These are phyloP conservation scores for Apiotrichum brassicae DNA, from an alignment of 1,284 basidiomycete species.

Conservation along the genomic window DNA sequence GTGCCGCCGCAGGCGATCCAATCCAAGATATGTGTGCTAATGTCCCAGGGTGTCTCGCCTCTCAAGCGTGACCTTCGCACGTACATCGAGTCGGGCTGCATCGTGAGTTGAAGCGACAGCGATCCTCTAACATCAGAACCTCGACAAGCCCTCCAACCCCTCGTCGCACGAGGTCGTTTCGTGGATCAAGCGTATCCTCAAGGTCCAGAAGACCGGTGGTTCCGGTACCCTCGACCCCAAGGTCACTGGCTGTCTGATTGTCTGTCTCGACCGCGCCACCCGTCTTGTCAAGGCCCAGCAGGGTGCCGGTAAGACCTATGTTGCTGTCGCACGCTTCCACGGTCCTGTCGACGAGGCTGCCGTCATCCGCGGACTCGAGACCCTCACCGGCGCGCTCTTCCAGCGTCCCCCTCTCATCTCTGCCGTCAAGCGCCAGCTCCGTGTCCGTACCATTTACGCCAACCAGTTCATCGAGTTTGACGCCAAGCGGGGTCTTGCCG, in stretches of 20 bases:
- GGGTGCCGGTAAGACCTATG: constrained; percentile 87
- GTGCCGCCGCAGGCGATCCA: not conserved
- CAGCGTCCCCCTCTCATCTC: constrained; percentile 98
- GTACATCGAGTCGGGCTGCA: constrained; percentile 96
- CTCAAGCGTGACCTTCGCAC: constrained; percentile 84
- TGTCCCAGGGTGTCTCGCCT: constrained; percentile 60
- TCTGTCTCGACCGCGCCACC: constrained; percentile 99
- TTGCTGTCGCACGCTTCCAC: constrained; percentile 91
- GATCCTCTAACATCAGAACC: constrained; percentile 52
- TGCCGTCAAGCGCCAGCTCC: constrained; percentile 96
- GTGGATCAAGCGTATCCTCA: constrained; percentile 91
- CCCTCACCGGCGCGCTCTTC: constrained; percentile 95
- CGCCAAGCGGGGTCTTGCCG: constrained; percentile 91
- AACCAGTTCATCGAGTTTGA: constrained; percentile 96
- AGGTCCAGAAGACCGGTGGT: constrained; percentile 97
- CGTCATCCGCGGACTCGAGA: constrained; percentile 89
- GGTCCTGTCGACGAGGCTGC: constrained; percentile 73
- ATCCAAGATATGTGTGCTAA: not conserved
- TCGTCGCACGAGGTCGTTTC: constrained; percentile 99
- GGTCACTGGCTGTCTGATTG: constrained; percentile 97
- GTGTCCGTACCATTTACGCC: constrained; percentile 96
- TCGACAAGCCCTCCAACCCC: constrained; percentile 99
- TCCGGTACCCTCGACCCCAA: constrained; percentile 98
- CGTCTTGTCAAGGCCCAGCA: constrained; percentile 74
- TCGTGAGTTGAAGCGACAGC: constrained; percentile 49